phyloP scores from a whole-genome alignment of 1,284 basidiomycete species.

The Rhizopogon parksii region DNA sequence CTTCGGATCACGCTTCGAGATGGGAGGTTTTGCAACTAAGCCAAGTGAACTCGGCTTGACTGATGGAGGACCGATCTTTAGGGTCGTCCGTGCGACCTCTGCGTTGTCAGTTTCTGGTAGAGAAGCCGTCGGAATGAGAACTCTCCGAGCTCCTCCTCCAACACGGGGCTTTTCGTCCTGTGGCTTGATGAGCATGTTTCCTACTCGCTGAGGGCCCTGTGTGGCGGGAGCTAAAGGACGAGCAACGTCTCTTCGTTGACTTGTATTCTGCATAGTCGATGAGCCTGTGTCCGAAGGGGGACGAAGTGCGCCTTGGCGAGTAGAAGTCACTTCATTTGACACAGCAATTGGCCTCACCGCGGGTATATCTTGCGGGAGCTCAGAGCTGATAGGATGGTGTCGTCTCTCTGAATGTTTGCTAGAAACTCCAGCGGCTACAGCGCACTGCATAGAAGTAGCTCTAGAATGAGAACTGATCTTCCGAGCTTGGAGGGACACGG shows the following conservation, averaged over 20 bases:
- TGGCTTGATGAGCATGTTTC: conserved; percentile 21
- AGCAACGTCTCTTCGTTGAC: background rate
- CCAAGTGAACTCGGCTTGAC: background rate
- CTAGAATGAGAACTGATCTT: conserved; percentile 1
- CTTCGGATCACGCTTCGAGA: conserved; percentile 3
- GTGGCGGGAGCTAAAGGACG: conserved; percentile 2
- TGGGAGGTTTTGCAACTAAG: background rate
- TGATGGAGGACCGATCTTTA: background rate
- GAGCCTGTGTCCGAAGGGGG: background rate
- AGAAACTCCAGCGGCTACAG: background rate
- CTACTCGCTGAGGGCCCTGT: conserved; percentile 24
- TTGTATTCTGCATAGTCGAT: conserved; percentile 4
- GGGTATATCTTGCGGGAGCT: background rate
- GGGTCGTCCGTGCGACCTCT: background rate
- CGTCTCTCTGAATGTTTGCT: background rate
- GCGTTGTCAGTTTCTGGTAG: background rate
- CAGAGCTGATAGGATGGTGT: background rate
- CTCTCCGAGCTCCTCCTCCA: conserved; percentile 29
- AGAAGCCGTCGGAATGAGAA: conserved; percentile 25
- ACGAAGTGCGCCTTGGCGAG: conserved; percentile 5
- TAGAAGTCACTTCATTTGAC: background rate
- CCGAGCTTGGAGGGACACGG: conserved; percentile 1
- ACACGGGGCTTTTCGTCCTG: conserved; percentile 15
- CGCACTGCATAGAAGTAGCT: background rate
- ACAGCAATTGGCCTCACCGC: background rate